Conservation (phyloP, 1,284 basidiomycete species). For the Papiliotrema fonsecae region DNA sequence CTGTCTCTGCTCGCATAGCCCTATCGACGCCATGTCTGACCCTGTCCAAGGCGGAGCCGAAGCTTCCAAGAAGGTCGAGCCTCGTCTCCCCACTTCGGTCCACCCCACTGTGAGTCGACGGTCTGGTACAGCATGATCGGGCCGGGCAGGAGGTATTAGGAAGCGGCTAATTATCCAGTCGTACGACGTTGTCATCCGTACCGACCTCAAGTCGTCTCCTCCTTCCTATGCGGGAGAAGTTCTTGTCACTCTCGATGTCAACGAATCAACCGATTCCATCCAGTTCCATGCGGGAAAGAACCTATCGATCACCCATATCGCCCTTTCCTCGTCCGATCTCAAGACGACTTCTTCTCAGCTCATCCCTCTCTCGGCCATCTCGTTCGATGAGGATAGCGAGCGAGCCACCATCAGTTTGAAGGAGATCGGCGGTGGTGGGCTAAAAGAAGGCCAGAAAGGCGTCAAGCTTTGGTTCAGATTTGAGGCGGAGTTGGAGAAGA, state of each 20-base stretch:
- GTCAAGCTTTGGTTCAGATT: conserved; percentile 52
- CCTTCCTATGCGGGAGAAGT: conserved; percentile 68
- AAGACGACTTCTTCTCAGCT: conserved; percentile 55
- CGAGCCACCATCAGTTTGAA: conserved; percentile 61
- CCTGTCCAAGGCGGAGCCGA: conserved; percentile 21
- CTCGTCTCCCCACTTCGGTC: conserved; percentile 70
- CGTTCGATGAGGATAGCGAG: conserved; percentile 60
- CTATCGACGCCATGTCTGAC: conserved; percentile 10
- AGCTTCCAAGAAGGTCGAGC: conserved; percentile 45
- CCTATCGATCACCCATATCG: conserved; percentile 64
- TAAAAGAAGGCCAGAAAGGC: conserved; percentile 56
- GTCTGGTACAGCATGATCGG: no score
- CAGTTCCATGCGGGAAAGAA: conserved; percentile 65
- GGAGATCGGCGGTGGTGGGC: conserved; percentile 60
- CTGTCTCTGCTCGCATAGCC: conserved; percentile 21
- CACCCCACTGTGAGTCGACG: conserved; percentile 26
- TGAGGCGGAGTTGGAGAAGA: conserved; percentile 59
- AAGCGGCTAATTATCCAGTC: conserved; percentile 52
- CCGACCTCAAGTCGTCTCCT: conserved; percentile 67
- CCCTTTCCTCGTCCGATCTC: conserved; percentile 59
- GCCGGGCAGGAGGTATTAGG: no score
- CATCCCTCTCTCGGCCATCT: conserved; percentile 46
- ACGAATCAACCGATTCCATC: conserved; percentile 59
- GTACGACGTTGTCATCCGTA: conserved; percentile 76
- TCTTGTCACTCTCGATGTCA: conserved; percentile 70